Base-by-base conservation (phyloP, 208 protist genomes). In the Acanthamoeba triangularis region DNA sequence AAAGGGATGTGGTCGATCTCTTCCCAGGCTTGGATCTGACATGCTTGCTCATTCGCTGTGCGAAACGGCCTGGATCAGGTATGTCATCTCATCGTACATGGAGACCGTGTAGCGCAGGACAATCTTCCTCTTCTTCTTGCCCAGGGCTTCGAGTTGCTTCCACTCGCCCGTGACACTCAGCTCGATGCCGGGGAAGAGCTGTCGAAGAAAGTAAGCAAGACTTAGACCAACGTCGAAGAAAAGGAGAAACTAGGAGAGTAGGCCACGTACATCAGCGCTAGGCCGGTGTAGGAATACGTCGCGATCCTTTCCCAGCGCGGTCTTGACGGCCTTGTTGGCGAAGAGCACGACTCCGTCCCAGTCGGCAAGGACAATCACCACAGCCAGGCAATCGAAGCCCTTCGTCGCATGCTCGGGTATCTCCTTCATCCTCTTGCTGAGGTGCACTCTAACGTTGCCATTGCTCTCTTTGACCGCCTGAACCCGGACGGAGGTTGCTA, bases 301-400 rank as follows among this genome's bases (percentile, higher is more conserved):
- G 35, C 74, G 74, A 28, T 84, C 74, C 25, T 28, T 49, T 6
- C 37, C 30, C 44, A 84, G 33, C 23, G 33, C 41, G 74, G 8
- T 52, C 41, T 84, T 84, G 74, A 23, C 25, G 41, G 41, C 74
- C 41, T 84, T 84, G 74, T 84, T 84, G 25, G 74, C 74, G 44
- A 54, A 44, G 28, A 84, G 44, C 11, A 84, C 52, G 74, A 54
- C 28, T 13, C 74, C 74, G 13, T 84, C 74, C 74, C 74, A 84
- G 44, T 84, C 74, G 41, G 41, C 41, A 14, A 84, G n/a, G 25
- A 84, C 25, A 16, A 84, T 41, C 44, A 44, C 41, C 25, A 84
- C 37, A 13, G 74, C 5, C 41, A 84, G 41, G 0, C 25, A 33
- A 30, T 84, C 44, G 74, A 84, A n/a, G 35, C n/a, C 41, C 41